Percentiles rank a stretch among this genome's conserved stretches.
Conservation (phyloP, 192 early-diverging fungal species). For the Phlyctochytrium bullatum region DNA sequence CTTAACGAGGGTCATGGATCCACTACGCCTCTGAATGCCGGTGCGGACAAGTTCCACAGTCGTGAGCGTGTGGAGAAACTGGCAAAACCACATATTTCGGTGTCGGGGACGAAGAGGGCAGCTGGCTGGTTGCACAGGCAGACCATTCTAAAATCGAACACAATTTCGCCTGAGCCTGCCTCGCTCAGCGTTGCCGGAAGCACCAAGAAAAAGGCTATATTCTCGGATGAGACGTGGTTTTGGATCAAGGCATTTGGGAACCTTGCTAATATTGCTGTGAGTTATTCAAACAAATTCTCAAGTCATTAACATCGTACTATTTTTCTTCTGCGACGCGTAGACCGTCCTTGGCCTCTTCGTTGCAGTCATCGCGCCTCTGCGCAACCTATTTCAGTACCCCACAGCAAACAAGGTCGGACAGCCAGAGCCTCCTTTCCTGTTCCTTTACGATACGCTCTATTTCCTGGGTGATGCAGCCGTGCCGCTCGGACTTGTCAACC, state of each 20-base stretch:
- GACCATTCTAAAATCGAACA: too few relatives aligned
- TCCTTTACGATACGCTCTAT: conserved; percentile 29
- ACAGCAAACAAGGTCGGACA: neutral
- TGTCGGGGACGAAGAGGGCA: neutral
- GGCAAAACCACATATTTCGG: too few relatives aligned
- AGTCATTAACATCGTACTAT: conserved; percentile 6
- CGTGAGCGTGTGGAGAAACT: too few relatives aligned
- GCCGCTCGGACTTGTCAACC: conserved; percentile 35
- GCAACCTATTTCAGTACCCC: conserved; percentile 14
- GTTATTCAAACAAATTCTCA: neutral
- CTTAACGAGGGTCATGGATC: neutral
- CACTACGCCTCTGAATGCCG: neutral
- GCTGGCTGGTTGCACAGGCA: neutral
- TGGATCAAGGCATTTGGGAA: conserved; percentile 4
- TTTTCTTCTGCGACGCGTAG: neutral
- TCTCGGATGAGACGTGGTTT: conserved; percentile 4
- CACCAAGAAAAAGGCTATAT: neutral
- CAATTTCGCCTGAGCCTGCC: neutral
- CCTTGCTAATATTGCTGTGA: conserved; percentile 12
- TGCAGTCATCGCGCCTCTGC: conserved; percentile 16
- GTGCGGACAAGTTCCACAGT: neutral
- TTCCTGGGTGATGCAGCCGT: conserved; percentile 28
- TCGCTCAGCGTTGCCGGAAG: neutral
- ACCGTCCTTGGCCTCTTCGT: conserved; percentile 26
- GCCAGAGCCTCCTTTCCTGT: conserved; percentile 29